Percentiles rank a stretch among this genome's conserved stretches.
Evolutionary conservation across 306 rosid genomes (phyloP).

Genomic region (Elaeagnus macrophylla): DNA sequence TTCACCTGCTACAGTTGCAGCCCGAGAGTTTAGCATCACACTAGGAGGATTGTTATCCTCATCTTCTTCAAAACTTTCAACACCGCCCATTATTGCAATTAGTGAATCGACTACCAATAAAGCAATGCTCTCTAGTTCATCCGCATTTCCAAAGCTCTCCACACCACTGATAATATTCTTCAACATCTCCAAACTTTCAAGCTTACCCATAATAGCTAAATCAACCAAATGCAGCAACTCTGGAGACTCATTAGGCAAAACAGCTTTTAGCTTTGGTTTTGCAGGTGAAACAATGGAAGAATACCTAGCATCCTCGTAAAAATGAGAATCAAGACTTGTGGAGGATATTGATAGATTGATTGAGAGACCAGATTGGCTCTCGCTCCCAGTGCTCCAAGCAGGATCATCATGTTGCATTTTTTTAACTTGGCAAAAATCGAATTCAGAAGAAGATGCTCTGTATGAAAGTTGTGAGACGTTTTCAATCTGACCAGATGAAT

Average conservation of each 20-base stretch:
- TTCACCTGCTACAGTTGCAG: conserved; percentile 88
- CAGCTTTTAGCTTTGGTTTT: conserved; percentile 49
- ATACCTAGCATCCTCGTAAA: conserved; percentile 27
- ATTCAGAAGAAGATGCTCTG: conserved; percentile 27
- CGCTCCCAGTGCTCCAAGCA: conserved; percentile 33
- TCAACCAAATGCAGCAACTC: conserved; percentile 90
- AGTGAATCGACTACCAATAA: conserved; percentile 85
- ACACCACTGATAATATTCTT: conserved; percentile 80
- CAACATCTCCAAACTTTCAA: conserved; percentile 73
- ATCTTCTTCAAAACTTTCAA: conserved; percentile 92
- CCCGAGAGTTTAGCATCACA: conserved; percentile 94
- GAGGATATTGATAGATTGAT: conserved; percentile 38
- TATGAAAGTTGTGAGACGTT: conserved; percentile 34
- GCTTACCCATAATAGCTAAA: conserved; percentile 98
- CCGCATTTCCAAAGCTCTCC: conserved; percentile 62
- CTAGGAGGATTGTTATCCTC: conserved; percentile 93
- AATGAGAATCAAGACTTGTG: conserved; percentile 44
- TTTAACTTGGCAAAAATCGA: conserved; percentile 37
- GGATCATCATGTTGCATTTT: conserved; percentile 34
- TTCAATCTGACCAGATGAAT: conserved; percentile 33
- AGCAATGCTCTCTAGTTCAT: conserved; percentile 61
- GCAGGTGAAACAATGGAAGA: conserved; percentile 56
- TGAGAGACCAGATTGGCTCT: conserved; percentile 33
- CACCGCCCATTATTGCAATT: conserved; percentile 98
- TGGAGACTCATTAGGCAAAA: conserved; percentile 62